A percentile compares a stretch with the other conserved stretches of the same genome.
Evolutionary conservation across 192 early-diverging fungal genomes (phyloP).

Genomic region (Helicostylum pulchrum): DNA sequence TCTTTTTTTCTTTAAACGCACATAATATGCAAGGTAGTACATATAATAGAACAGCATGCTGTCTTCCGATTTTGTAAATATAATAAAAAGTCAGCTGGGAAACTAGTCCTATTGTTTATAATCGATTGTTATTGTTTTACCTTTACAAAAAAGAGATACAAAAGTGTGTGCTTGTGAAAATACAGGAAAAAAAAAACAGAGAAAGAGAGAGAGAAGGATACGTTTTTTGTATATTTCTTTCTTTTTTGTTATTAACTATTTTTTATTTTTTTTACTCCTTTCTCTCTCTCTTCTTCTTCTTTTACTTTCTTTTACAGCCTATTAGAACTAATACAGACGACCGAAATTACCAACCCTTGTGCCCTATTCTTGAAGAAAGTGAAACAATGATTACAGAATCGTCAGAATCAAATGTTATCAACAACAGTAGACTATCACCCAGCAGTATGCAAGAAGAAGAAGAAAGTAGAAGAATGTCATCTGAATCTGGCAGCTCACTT

Average conservation of each 20-base stretch:
- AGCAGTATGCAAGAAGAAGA: background rate
- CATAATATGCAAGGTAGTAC: too few species aligned
- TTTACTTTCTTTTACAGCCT: too few species aligned
- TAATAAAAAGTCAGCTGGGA: too few species aligned
- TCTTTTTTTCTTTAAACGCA: too few species aligned
- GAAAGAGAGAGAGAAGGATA: too few species aligned
- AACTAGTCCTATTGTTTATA: too few species aligned
- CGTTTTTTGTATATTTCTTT: background rate
- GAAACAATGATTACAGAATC: slow-evolving; percentile 9
- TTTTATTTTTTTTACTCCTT: background rate
- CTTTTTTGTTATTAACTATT: slow-evolving; percentile 3
- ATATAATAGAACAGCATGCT: too few species aligned
- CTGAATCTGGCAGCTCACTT: background rate
- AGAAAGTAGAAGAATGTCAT: too few species aligned
- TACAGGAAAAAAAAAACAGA: too few species aligned
- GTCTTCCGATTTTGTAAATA: too few species aligned
- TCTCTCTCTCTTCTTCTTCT: too few species aligned
- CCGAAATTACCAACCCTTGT: background rate
- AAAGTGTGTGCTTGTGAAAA: background rate
- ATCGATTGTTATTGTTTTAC: slow-evolving; percentile 5
- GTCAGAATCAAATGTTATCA: background rate
- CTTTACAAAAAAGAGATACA: background rate
- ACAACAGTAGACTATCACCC: background rate
- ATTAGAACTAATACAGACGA: background rate
- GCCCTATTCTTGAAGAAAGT: slow-evolving; percentile 13